phyloP scores from a whole-genome alignment of 352 stramenopile genomes.

The Thraustochytrium sp. region DNA sequence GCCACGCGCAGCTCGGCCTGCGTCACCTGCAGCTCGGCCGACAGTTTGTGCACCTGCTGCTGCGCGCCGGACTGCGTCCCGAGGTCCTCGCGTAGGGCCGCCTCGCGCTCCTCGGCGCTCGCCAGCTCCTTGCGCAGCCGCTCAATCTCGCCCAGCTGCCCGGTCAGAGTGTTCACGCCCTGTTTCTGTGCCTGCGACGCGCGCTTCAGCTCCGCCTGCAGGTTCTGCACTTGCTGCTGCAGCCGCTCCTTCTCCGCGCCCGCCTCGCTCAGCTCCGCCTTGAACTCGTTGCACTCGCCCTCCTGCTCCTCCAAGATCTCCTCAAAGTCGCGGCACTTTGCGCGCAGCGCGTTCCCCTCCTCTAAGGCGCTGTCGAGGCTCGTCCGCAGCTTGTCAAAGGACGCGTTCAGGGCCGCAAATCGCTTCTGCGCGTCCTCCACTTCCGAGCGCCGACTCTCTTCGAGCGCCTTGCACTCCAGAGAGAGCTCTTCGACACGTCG shows the following conservation, averaged over 20 bases:
- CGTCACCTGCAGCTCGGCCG: not conserved
- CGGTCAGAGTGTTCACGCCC: constrained; percentile 12
- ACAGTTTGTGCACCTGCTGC: constrained; percentile 21
- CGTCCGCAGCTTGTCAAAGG: constrained; percentile 15
- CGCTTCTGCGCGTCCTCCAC: not conserved
- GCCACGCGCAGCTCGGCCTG: constrained; percentile 13
- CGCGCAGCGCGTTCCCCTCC: not conserved
- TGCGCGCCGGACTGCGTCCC: not conserved
- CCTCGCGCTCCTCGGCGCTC: not conserved
- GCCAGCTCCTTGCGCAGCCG: not conserved
- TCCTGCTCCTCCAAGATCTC: not conserved
- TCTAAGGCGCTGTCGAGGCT: not conserved
- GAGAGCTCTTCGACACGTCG: not conserved
- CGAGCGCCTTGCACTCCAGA: not conserved
- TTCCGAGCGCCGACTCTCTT: not conserved
- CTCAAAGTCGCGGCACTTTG: constrained; percentile 2
- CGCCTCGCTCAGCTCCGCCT: not conserved
- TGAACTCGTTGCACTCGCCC: not conserved
- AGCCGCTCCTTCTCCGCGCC: not conserved
- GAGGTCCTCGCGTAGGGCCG: not conserved
- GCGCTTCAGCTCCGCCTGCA: not conserved
- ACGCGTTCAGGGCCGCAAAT: not conserved
- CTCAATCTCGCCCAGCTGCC: constrained; percentile 35
- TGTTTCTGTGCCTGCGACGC: not conserved
- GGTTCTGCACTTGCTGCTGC: not conserved